These are phyloP conservation scores for Choanephora cucurbitarum DNA, from an alignment of 371 early-diverging fungal species.

Conservation along the genomic window DNA sequence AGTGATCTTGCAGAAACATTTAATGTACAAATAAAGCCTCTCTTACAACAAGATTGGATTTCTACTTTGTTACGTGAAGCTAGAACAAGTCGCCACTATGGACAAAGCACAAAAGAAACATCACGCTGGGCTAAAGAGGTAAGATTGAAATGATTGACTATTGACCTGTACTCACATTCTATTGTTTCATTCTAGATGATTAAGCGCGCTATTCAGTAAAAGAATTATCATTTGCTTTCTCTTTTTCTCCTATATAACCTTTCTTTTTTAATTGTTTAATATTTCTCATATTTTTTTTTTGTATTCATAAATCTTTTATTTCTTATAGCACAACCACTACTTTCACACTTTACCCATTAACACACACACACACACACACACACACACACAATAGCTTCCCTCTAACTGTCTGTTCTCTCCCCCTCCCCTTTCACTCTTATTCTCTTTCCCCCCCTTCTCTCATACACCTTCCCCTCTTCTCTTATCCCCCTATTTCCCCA, in stretches of 20 bases:
- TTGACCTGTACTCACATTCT: background rate
- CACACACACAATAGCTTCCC: background rate
- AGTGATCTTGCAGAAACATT: conserved; percentile 80
- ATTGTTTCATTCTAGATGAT: conserved; percentile 23
- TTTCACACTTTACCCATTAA: background rate
- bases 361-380: background rate
- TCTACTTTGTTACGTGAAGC: conserved; percentile 70
- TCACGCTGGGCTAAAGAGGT: conserved; percentile 83
- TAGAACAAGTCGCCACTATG: conserved; percentile 64
- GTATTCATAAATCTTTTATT: conserved; percentile 12
- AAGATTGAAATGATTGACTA: conserved; percentile 1
- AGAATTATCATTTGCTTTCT: background rate
- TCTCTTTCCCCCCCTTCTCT: background rate
- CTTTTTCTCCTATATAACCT: conserved; percentile 4
- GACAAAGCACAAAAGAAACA: conserved; percentile 69
- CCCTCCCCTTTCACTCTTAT: background rate
- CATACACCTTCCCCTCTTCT: too few species aligned
- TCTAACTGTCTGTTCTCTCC: background rate
- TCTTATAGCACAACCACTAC: background rate
- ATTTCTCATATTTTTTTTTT: conserved; percentile 8
- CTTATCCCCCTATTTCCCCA: too few species aligned
- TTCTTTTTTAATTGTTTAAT: too few species aligned
- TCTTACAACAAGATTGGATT: conserved; percentile 70
- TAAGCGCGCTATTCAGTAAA: conserved; percentile 30
- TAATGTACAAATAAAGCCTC: conserved; percentile 68